Percentiles rank a stretch among this genome's conserved stretches.
phyloP scores from a whole-genome alignment of 2,329 filamentous ascomycete species.

The Arthroderma sp. region DNA sequence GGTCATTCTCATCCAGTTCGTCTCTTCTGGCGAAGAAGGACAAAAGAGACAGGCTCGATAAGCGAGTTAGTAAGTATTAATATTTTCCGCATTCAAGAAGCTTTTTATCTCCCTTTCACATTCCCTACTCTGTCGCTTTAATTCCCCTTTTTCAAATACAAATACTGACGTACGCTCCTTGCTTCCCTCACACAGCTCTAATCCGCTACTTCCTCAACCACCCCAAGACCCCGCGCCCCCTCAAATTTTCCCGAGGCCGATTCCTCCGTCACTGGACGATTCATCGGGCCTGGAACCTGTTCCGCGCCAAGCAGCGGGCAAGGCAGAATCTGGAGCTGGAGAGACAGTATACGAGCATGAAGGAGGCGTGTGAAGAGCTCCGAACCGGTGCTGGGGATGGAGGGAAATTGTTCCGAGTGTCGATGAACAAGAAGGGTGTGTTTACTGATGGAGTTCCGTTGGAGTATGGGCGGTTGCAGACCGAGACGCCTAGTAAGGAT shows the following conservation, averaged over 20 bases:
- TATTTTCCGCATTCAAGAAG: background rate
- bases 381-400: slow-evolving; percentile 39
- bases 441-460: slow-evolving; percentile 68
- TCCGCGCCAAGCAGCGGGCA: slow-evolving; percentile 54
- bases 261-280: slow-evolving; percentile 96
- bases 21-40: slow-evolving; percentile 28
- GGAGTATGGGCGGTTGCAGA: slow-evolving; percentile 64
- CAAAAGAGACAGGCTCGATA: slow-evolving; percentile 19
- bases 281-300: slow-evolving; percentile 85
- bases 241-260: slow-evolving; percentile 78
- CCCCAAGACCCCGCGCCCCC: slow-evolving; percentile 56
- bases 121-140: slow-evolving; percentile 2
- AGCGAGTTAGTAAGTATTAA: slow-evolving; percentile 31
- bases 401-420: slow-evolving; percentile 61
- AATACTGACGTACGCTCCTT: background rate
- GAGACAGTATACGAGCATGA: slow-evolving; percentile 71
- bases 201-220: slow-evolving; percentile 61
- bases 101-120: background rate
- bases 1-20: slow-evolving; percentile 29
- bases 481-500: slow-evolving; percentile 61
- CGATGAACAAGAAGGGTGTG: slow-evolving; percentile 81
- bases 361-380: slow-evolving; percentile 72
- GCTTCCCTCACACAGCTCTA: slow-evolving; percentile 32
- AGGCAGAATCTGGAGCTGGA: slow-evolving; percentile 57
- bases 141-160: background rate